Evolutionary conservation across 768 basidiomycete genomes (phyloP).

Genomic region (Amanita phalloides): DNA sequence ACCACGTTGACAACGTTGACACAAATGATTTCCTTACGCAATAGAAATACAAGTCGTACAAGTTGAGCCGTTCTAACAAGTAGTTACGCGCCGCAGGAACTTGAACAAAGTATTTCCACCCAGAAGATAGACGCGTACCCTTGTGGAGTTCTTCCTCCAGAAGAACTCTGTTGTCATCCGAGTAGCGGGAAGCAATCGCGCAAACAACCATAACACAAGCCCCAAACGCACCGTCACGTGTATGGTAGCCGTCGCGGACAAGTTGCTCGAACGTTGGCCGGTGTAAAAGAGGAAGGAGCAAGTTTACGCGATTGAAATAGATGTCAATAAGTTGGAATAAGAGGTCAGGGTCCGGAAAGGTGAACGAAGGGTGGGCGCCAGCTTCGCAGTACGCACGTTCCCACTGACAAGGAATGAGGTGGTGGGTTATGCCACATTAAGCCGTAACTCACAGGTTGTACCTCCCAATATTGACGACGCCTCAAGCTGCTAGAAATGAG

Average conservation of each 20-base stretch:
- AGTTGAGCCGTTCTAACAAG: constrained; percentile 41
- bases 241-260: constrained; percentile 34
- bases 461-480: constrained; percentile 19
- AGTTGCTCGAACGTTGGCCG: constrained; percentile 49
- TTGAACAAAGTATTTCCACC: constrained; percentile 54
- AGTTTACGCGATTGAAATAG: constrained; percentile 48
- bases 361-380: constrained; percentile 17
- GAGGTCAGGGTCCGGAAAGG: constrained; percentile 41
- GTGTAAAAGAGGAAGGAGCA: constrained; percentile 53
- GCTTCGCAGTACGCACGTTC: constrained; percentile 17
- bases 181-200: constrained; percentile 49
- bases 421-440: background rate
- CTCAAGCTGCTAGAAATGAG: constrained; percentile 12
- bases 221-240: constrained; percentile 39
- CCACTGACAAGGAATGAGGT: constrained; percentile 20
- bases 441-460: constrained; percentile 15
- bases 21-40: constrained; percentile 38
- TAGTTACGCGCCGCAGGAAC: constrained; percentile 51
- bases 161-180: constrained; percentile 36
- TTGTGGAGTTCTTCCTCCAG: constrained; percentile 17
- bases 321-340: constrained; percentile 36
- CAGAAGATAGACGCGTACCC: constrained; percentile 32
- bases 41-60: constrained; percentile 67
- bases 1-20: constrained; percentile 20
- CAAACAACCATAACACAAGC: constrained; percentile 52